Evolutionary conservation across 1,284 basidiomycete species (phyloP).

Genomic region (Hemileia vastatrix): DNA sequence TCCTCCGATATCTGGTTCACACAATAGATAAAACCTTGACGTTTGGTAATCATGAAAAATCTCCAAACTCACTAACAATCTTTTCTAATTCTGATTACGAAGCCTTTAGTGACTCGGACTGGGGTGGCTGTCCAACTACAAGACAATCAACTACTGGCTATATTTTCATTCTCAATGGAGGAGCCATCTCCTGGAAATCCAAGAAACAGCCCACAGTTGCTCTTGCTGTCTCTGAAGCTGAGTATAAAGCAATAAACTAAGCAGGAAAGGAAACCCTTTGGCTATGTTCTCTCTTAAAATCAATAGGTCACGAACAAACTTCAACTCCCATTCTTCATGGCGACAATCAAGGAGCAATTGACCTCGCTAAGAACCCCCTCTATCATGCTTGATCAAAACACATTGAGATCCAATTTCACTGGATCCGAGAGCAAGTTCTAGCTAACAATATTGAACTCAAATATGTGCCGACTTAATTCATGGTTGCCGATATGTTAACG

Average conservation of each 20-base stretch:
- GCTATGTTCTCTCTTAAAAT: not conserved
- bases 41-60: too few relatives aligned
- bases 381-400: constrained; percentile 47
- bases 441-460: constrained; percentile 36
- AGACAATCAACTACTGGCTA: constrained; percentile 1
- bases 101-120: not conserved
- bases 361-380: constrained; percentile 42
- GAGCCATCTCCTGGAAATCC: not conserved
- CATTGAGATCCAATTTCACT: constrained; percentile 48
- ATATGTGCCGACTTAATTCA: constrained; percentile 37
- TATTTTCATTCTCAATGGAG: not conserved
- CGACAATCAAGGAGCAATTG: constrained; percentile 47
- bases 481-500: too few relatives aligned
- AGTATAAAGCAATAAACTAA: constrained; percentile 2
- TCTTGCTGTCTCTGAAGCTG: not conserved
- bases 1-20: not conserved
- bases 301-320: too few relatives aligned
- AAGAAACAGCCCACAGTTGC: not conserved
- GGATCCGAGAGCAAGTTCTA: constrained; percentile 45
- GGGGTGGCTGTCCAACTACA: not conserved
- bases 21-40: not conserved
- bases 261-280: constrained; percentile 1
- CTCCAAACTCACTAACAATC: too few relatives aligned
- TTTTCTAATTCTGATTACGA: too few relatives aligned
- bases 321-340: constrained; percentile 34